phyloP scores from a whole-genome alignment of 257 asterid genomes.

The Solanum megistacrolobum region DNA sequence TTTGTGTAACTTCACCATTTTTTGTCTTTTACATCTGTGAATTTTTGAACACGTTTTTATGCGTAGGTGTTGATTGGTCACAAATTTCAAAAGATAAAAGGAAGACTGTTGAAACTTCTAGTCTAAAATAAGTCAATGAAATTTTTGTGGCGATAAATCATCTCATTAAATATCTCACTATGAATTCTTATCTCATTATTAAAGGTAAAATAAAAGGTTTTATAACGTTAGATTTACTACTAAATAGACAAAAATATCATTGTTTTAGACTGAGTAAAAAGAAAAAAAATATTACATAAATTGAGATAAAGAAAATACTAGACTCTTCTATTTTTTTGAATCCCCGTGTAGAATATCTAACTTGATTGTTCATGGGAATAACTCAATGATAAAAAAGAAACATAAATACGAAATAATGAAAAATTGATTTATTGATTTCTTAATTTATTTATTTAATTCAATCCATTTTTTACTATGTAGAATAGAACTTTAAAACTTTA shows the following conservation, averaged over 20 bases:
- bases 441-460: no score
- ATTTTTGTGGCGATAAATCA: neutral
- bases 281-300: no score
- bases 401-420: neutral
- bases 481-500: neutral
- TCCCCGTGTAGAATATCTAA: no score
- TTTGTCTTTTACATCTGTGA: neutral
- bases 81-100: neutral
- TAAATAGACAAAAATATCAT: no score
- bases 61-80: neutral
- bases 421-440: no score
- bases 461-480: neutral
- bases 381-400: neutral
- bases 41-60: neutral
- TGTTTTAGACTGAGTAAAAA: neutral
- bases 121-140: neutral
- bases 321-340: no score
- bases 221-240: no score
- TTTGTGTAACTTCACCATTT: neutral
- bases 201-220: neutral
- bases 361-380: neutral
- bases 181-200: neutral
- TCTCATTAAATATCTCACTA: neutral
- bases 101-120: neutral
- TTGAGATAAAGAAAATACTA: no score